Conservation (phyloP, 73 alveolate species). For the Uronychia setigera region DNA sequence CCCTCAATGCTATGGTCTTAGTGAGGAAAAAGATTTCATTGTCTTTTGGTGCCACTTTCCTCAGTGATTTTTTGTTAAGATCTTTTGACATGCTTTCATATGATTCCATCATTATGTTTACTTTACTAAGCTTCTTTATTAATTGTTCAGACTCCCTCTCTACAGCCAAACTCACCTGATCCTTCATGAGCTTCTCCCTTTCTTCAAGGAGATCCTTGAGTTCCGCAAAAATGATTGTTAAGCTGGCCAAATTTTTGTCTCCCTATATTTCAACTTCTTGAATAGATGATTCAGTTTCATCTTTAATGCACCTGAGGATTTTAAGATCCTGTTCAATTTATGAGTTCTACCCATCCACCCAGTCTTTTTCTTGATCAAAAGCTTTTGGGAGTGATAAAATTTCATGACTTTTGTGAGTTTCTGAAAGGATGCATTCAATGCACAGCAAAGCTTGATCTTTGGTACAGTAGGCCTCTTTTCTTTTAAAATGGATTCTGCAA, state of each 20-base stretch:
- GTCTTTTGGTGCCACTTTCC: too few relatives aligned
- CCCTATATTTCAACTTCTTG: neutral
- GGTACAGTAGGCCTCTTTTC: conserved; percentile 59
- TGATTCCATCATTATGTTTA: neutral
- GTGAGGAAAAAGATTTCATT: neutral
- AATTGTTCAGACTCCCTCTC: too few relatives aligned
- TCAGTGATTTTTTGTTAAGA: too few relatives aligned
- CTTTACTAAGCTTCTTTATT: neutral
- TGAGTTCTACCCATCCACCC: neutral
- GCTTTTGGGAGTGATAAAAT: conserved; percentile 46
- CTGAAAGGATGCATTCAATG: conserved; percentile 76
- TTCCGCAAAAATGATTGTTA: neutral
- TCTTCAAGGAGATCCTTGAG: neutral
- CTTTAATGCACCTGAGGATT: neutral
- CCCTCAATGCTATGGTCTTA: neutral
- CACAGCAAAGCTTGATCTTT: conserved; percentile 67
- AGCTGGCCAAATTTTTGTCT: neutral
- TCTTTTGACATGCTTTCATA: neutral
- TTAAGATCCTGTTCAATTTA: neutral
- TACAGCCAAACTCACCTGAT: too few relatives aligned
- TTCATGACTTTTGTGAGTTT: conserved; percentile 75
- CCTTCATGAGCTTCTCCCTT: neutral
- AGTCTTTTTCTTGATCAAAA: conserved; percentile 13
- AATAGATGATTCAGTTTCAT: neutral
- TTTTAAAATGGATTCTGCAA: neutral